Percentiles rank a stretch among this genome's conserved stretches.
These are phyloP conservation scores for Beauveria caledonica DNA, from an alignment of 2,329 filamentous ascomycete species.

Conservation along the genomic window DNA sequence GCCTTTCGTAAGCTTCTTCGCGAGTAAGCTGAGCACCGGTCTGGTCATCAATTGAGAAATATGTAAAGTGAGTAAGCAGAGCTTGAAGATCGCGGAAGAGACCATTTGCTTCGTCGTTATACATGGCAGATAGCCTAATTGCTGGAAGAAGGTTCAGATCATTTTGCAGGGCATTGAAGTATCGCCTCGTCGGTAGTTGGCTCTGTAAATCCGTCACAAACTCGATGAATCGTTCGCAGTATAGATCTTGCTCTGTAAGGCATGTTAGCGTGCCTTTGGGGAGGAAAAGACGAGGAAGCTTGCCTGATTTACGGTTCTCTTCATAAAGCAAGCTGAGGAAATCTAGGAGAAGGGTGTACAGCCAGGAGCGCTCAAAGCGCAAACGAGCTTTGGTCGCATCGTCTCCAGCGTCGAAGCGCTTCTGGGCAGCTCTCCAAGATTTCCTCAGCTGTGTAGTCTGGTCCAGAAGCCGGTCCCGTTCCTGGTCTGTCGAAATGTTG, in stretches of 20 bases:
- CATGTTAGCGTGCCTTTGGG: conserved; percentile 17
- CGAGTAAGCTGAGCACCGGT: conserved; percentile 67
- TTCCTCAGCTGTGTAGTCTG: conserved; percentile 71
- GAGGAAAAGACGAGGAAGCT: not conserved
- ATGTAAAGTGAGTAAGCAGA: conserved; percentile 77
- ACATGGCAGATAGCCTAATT: conserved; percentile 70
- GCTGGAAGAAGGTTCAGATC: conserved; percentile 78
- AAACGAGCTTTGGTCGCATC: conserved; percentile 68
- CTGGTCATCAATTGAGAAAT: conserved; percentile 88
- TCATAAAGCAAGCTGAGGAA: conserved; percentile 69
- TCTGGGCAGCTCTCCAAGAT: conserved; percentile 79
- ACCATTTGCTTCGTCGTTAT: conserved; percentile 62
- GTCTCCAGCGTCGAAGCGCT: conserved; percentile 82
- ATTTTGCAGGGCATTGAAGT: conserved; percentile 79
- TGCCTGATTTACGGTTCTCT: conserved; percentile 24
- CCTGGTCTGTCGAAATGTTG: conserved; percentile 70
- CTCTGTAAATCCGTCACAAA: conserved; percentile 85
- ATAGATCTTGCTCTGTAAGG: conserved; percentile 57
- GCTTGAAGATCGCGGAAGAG: conserved; percentile 73
- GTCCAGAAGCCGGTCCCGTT: conserved; percentile 65
- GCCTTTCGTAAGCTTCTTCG: conserved; percentile 67
- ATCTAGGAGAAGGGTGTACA: conserved; percentile 77
- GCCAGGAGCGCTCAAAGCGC: conserved; percentile 88
- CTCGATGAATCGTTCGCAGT: conserved; percentile 90
- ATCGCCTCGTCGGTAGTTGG: conserved; percentile 86